Percentiles rank a stretch among this genome's conserved stretches.
Evolutionary conservation across 768 basidiomycete species (phyloP).

Genomic region (Asterophora lycoperdoides): DNA sequence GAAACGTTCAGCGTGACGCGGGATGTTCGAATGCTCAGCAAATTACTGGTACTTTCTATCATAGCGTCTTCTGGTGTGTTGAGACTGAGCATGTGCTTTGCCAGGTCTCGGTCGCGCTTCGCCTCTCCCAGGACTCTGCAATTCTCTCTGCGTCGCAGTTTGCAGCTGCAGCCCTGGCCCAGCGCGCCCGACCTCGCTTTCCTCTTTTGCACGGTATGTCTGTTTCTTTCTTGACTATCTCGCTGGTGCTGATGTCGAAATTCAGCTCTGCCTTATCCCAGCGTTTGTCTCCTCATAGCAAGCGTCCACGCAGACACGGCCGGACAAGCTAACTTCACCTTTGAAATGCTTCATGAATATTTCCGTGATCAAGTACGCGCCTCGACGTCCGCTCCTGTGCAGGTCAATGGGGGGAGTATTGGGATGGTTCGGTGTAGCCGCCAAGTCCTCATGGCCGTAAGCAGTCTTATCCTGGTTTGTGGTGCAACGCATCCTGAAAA

Average conservation of each 20-base stretch:
- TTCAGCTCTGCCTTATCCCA: slow-evolving; percentile 71
- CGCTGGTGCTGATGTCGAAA: not conserved
- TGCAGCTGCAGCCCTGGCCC: slow-evolving; percentile 38
- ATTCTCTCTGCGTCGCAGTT: slow-evolving; percentile 47
- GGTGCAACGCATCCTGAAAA: not conserved
- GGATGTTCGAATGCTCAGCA: slow-evolving; percentile 54
- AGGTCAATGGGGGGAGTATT: slow-evolving; percentile 68
- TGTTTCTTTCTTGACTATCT: not conserved
- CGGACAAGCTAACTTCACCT: slow-evolving; percentile 80
- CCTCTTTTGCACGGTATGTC: slow-evolving; percentile 50
- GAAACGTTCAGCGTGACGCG: slow-evolving; percentile 60
- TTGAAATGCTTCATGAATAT: slow-evolving; percentile 83
- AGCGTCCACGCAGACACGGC: slow-evolving; percentile 69
- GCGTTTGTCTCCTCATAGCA: slow-evolving; percentile 82
- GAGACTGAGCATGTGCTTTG: not conserved
- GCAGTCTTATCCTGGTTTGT: slow-evolving; percentile 22
- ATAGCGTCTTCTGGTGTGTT: not conserved
- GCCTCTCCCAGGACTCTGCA: slow-evolving; percentile 48
- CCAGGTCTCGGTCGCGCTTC: slow-evolving; percentile 42
- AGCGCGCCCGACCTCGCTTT: slow-evolving; percentile 55
- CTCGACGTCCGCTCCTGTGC: slow-evolving; percentile 70
- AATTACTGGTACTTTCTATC: slow-evolving; percentile 51
- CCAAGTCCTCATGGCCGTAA: slow-evolving; percentile 60
- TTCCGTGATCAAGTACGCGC: slow-evolving; percentile 74
- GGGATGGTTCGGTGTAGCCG: slow-evolving; percentile 69